These are phyloP conservation scores for Hanseniaspora lindneri DNA, from an alignment of 805 yeast genomes.

Conservation along the genomic window DNA sequence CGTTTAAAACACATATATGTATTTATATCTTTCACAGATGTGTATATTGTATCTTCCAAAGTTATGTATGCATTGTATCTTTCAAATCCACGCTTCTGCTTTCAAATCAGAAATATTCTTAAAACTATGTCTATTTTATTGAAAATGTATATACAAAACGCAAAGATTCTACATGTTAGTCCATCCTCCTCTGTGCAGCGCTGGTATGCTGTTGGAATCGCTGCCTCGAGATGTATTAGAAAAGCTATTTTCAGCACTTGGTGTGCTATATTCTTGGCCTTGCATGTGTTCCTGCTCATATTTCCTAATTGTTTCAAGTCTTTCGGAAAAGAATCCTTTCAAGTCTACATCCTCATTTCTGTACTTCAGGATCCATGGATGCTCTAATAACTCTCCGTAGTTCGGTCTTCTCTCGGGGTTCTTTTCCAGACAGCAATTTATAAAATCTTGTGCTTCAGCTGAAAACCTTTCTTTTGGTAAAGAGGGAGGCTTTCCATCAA, in stretches of 20 bases:
- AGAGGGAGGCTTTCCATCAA: conserved; percentile 87
- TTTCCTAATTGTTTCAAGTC: conserved; percentile 26
- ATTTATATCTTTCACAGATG: no score
- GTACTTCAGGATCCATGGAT: conserved; percentile 67
- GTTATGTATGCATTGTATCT: no score
- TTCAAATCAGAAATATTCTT: no score
- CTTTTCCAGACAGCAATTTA: conserved; percentile 63
- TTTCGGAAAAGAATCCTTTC: conserved; percentile 31
- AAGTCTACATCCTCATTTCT: conserved; percentile 32
- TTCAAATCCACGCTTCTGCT: no score
- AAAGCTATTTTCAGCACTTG: neutral
- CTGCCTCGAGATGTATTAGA: conserved; percentile 18
- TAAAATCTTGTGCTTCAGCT: conserved; percentile 71
- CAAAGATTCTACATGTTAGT: conserved; percentile 3
- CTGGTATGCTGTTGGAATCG: conserved; percentile 23
- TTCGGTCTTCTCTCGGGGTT: conserved; percentile 71
- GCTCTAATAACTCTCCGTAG: conserved; percentile 59
- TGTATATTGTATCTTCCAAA: no score
- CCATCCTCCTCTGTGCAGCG: conserved; percentile 31
- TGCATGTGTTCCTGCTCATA: conserved; percentile 23
- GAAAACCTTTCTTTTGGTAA: conserved; percentile 54
- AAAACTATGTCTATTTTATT: no score
- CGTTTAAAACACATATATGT: no score
- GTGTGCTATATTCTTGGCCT: no score
- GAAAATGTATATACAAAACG: neutral